Evolutionary conservation across 2,329 filamentous ascomycete species (phyloP), one percentile per base, ranked within the genome.

Genomic region (Aspergillus pseudonomiae): DNA sequence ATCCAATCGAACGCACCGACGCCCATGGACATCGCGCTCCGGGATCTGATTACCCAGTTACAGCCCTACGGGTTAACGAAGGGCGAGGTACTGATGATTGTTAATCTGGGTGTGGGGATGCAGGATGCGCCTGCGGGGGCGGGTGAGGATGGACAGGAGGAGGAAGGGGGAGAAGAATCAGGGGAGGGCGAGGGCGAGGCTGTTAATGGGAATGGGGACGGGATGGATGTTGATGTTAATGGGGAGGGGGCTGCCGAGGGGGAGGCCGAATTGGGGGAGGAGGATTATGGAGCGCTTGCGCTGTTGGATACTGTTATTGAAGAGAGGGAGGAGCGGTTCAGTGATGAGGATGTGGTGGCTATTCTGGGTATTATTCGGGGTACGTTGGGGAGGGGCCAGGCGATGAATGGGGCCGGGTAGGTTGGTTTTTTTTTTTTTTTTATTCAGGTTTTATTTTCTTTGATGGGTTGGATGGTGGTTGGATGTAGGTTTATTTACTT

Each of bases 21-120:
- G 7, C 54, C 57, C 60, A 65, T 80, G 43, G 79, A 81, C 54
- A 63, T 66, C 5, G 79, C 79, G 1, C 68, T 82, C 19, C 74
- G 75, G 10, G 68, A 73, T 10, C 68, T 82, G 4, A 72, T 82
- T 28, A 68, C 67, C 1, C 70, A 71, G 16, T 65, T 82, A 6
- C 72, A 76, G 50, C 77, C 78, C 0, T 82, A 77, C 56, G 75
- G 74, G 19, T 70, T 83, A 21, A 82, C 80, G 32, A 83, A 83
- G 67, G 79, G 78, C 0, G 81, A 83, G 68, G 78, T 81, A 11
- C 65, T 82, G 21, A 81, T 79, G 74, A 77, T 83, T 57, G 67
- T 83, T 24, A 82, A 83, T 63, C 68, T 83, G 30, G 80, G 81
- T 0, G 68, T 82, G 19, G 81, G 80, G 3, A 30, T 79, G 19